Percentiles rank a stretch among this genome's conserved stretches.
phyloP scores from a whole-genome alignment of 140 eudicot genomes.

The Ambrosia hybrid region DNA sequence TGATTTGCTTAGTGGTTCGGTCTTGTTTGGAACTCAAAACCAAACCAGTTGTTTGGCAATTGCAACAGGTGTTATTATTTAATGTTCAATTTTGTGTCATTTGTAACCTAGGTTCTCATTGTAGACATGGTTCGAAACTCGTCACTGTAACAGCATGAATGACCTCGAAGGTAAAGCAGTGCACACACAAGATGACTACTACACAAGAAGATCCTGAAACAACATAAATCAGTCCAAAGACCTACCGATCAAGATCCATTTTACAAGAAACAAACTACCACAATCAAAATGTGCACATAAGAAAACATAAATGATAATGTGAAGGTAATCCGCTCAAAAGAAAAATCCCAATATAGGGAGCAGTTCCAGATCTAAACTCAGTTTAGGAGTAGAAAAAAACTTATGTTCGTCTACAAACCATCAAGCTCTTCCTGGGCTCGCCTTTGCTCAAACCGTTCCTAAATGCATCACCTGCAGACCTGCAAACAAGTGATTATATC shows the following conservation, averaged over 20 bases:
- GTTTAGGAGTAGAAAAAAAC: constrained; percentile 29
- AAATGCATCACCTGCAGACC: constrained; percentile 84
- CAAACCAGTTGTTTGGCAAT: too few species aligned
- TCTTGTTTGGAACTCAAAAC: too few species aligned
- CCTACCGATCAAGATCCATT: constrained; percentile 15
- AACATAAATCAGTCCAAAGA: constrained; percentile 11
- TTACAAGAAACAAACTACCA: constrained; percentile 13
- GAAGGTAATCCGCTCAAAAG: constrained; percentile 18
- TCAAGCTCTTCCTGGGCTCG: constrained; percentile 47
- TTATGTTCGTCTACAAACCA: constrained; percentile 37
- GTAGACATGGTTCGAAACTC: too few species aligned
- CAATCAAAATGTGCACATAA: constrained; percentile 12
- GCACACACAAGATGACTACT: neutral
- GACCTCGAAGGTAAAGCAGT: neutral
- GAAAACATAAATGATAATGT: neutral
- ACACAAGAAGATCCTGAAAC: constrained; percentile 14
- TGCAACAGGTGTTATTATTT: too few species aligned
- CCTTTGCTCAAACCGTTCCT: constrained; percentile 40
- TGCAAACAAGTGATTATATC: constrained; percentile 76
- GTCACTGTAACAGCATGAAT: neutral
- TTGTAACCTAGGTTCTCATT: too few species aligned
- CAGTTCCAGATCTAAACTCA: constrained; percentile 24
- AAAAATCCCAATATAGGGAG: constrained; percentile 19
- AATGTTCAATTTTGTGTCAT: too few species aligned
- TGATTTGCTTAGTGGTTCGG: too few species aligned